Conservation (phyloP, 1,284 basidiomycete species). For the Ganoderma sinense region DNA sequence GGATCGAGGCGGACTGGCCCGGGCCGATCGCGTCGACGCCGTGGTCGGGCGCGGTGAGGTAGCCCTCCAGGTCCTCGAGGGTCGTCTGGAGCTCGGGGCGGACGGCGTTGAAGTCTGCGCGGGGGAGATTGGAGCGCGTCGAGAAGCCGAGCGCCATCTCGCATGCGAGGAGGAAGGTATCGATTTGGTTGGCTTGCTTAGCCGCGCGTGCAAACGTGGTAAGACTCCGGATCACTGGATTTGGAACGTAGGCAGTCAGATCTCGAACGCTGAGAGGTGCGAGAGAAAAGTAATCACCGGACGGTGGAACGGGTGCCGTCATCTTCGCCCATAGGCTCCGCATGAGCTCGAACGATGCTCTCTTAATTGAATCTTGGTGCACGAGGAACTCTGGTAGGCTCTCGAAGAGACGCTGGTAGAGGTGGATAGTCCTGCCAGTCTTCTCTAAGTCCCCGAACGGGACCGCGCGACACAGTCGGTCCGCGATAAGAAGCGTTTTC, state of each 20-base stretch:
- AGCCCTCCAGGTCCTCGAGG: conserved; percentile 22
- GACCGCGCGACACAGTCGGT: conserved; percentile 26
- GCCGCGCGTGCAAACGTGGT: conserved; percentile 17
- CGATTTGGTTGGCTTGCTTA: conserved; percentile 9
- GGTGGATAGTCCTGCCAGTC: conserved; percentile 12
- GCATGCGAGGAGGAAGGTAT: conserved; percentile 22
- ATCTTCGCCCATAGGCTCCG: conserved; percentile 22
- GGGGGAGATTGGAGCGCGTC: conserved; percentile 12
- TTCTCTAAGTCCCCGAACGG: conserved; percentile 25
- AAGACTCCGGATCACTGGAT: conserved; percentile 17
- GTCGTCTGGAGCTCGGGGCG: conserved; percentile 15
- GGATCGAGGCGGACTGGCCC: conserved; percentile 20
- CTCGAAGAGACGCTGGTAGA: conserved; percentile 29
- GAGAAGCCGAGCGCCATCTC: conserved; percentile 26
- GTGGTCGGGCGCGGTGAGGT: conserved; percentile 10
- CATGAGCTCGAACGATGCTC: conserved; percentile 29
- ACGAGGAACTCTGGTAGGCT: conserved; percentile 20
- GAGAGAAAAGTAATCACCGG: not conserved
- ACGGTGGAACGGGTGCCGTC: conserved; percentile 8
- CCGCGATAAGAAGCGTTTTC: conserved; percentile 20
- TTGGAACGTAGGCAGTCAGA: not conserved
- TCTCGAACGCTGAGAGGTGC: not conserved
- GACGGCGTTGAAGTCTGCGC: conserved; percentile 18
- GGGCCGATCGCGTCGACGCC: conserved; percentile 6
- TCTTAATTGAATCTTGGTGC: conserved; percentile 5